Evolutionary conservation across 2,329 filamentous ascomycete species (phyloP).

Genomic region (Alternaria panax): DNA sequence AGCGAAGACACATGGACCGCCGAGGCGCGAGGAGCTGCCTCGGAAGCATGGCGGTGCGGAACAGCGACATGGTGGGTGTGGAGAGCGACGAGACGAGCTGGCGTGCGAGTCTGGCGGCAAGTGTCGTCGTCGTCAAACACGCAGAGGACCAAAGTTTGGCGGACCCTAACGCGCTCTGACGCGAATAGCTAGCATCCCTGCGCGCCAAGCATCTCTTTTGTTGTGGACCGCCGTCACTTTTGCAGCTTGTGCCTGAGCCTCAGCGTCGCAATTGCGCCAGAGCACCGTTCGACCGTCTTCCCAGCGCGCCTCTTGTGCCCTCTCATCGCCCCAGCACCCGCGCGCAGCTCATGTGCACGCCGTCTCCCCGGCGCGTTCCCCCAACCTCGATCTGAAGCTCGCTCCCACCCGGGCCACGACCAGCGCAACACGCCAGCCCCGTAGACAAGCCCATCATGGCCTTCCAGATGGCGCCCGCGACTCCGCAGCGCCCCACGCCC

Average conservation of each 20-base stretch:
- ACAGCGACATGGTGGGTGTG: slow-evolving; percentile 34
- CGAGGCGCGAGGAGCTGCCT: slow-evolving; percentile 21
- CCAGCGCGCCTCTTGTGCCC: slow-evolving; percentile 25
- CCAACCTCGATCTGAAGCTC: slow-evolving; percentile 38
- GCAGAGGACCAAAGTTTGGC: slow-evolving; percentile 17
- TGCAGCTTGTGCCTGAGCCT: slow-evolving; percentile 28
- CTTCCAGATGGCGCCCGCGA: slow-evolving; percentile 42
- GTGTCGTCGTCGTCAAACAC: background rate
- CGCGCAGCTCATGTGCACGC: slow-evolving; percentile 41
- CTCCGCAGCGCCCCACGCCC: slow-evolving; percentile 75
- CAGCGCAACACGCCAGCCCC: slow-evolving; percentile 18
- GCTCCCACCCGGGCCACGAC: slow-evolving; percentile 31
- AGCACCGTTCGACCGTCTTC: slow-evolving; percentile 21
- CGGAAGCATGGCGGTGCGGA: slow-evolving; percentile 28
- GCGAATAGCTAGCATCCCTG: slow-evolving; percentile 28
- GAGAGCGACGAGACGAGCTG: background rate
- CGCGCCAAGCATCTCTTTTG: slow-evolving; percentile 37
- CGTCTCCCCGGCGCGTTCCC: slow-evolving; percentile 38
- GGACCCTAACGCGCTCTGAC: slow-evolving; percentile 24
- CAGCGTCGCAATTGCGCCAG: slow-evolving; percentile 40
- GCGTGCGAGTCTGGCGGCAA: background rate
- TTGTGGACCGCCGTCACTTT: slow-evolving; percentile 34
- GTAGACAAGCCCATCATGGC: slow-evolving; percentile 33
- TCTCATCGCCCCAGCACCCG: slow-evolving; percentile 16
- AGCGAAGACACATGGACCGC: slow-evolving; percentile 30